Evolutionary conservation across 192 early-diverging fungal species (phyloP).

Genomic region (Podila epigama): DNA sequence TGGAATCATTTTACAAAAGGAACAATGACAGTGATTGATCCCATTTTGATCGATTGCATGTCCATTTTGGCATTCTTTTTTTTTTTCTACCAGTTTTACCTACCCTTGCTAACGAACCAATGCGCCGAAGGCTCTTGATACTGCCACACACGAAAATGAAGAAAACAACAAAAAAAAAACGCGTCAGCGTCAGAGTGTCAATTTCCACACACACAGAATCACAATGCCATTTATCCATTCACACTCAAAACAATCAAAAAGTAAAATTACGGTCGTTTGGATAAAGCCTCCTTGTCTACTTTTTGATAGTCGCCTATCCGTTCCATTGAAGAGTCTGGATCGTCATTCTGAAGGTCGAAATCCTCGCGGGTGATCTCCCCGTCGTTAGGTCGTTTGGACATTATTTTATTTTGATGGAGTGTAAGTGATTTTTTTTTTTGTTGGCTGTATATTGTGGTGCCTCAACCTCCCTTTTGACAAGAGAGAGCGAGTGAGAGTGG

Average conservation of each 20-base stretch:
- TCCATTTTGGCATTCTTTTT: too few relatives aligned
- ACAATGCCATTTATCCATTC: too few relatives aligned
- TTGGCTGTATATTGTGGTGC: too few relatives aligned
- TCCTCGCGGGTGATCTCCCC: conserved; percentile 27
- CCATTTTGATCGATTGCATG: too few relatives aligned
- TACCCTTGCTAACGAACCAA: conserved; percentile 23
- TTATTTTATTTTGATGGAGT: background rate
- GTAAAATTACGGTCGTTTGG: conserved; percentile 24
- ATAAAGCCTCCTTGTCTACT: conserved; percentile 20
- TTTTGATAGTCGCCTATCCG: conserved; percentile 16
- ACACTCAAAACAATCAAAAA: too few relatives aligned
- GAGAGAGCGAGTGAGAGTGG: too few relatives aligned
- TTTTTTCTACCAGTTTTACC: background rate
- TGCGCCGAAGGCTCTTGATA: conserved; percentile 17
- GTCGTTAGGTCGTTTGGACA: conserved; percentile 41
- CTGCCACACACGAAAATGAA: background rate
- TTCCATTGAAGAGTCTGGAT: conserved; percentile 3
- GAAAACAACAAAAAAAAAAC: background rate
- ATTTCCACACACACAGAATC: too few relatives aligned
- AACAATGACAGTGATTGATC: too few relatives aligned
- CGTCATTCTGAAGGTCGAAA: conserved; percentile 17
- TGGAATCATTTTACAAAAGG: too few relatives aligned
- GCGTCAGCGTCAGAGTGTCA: background rate
- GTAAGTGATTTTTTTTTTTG: background rate
- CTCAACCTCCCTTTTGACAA: too few relatives aligned